Base-by-base conservation (phyloP, 805 yeast genomes). In the Lipomyces sp. region DNA sequence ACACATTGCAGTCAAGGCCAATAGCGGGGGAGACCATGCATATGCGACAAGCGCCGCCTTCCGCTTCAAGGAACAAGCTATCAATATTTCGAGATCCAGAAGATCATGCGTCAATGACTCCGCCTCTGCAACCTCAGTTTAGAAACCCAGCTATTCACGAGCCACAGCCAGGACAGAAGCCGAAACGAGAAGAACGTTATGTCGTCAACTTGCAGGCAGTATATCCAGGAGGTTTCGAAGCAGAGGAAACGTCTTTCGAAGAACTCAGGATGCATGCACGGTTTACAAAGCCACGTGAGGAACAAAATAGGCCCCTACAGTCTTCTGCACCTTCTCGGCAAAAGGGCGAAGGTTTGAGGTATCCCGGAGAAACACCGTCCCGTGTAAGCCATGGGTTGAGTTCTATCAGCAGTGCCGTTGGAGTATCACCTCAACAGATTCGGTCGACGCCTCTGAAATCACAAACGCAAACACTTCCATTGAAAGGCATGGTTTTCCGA, bases 191-290 rank as follows among this genome's bases (percentile, higher is more conserved):
- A 26, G 65, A 62, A 40, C 49, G 43, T 34, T 50, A 61, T 49
- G 59, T 55, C 4, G 56, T 55, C 4, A 62, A 58, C 5, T 39
- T 62, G 46, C 18, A 32, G 6, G 42, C 43, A 14, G 41, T 63
- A 4, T 62, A 62, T 41, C 60, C 61, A 2, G 61, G 53, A 21
- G 63, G 60, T 3, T 60, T 61, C 2, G 65, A 63, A 0, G n/a
- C n/a, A n/a, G 80, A 77, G 38, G 93, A 84, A 55, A 75, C 69
- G 45, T 81, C 84, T 52, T 63, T 83, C 3, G 78, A 75, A 39
- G 96, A 90, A 62, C 65, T 88, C 2, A 66, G 86, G 40, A 83
- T 86, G 0, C 65, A 71, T 37, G 67, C 75, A 33, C 71, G 81
- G 61, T 71, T 73, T 11, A 29, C 66, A 10, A 61, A 42, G 18